Base-by-base conservation (phyloP, 179 eudicot species). In the Drosera spatulata region DNA sequence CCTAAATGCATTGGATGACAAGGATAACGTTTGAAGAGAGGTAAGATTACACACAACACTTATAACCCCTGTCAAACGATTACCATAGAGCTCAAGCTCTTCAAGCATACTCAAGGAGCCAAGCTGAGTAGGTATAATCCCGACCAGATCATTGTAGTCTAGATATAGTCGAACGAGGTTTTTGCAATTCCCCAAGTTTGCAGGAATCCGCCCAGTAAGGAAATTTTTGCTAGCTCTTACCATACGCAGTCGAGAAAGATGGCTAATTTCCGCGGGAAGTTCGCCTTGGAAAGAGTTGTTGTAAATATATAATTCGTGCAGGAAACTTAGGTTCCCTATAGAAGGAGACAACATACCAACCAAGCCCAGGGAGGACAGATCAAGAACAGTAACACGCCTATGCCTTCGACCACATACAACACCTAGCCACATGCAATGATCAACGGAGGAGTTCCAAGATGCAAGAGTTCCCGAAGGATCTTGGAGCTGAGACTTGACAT, bases 281-380 rank as follows among this genome's bases (percentile, higher is more conserved):
- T 7, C 62, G 4, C 75, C 75, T 1, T 39, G 10, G 14, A 75
- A n/a, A 39, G 48, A 50, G 51, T 71, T 75, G 60, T 63, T 56
- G 15, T 1, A 10, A 15, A 75, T 45, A 9, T 0, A 0, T 3
- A 67, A 22, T 5, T 6, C 10, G 39, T 15, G 54, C 8, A 72
- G 59, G 53, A 68, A 68, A 66, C 72, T 73, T 12, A 68, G 4
- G 55, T 73, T 63, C 1, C 72, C 72, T 59, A 73, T 64, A 46
- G 15, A 60, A 4, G 76, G 72, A 33, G 76, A 68, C 37, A 73
- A 53, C n/a, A 42, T 59, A 51, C 76, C 76, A 12, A 5, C 42
- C 58, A 73, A 50, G 37, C 10, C 42, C 4, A 33, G 39, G 0
- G 62, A 51, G 2, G n/a, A 6, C 9, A 72, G 50, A 37, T 55